Conservation (phyloP, 2,329 filamentous ascomycete genomes). For the Knoxdaviesia capensis region DNA sequence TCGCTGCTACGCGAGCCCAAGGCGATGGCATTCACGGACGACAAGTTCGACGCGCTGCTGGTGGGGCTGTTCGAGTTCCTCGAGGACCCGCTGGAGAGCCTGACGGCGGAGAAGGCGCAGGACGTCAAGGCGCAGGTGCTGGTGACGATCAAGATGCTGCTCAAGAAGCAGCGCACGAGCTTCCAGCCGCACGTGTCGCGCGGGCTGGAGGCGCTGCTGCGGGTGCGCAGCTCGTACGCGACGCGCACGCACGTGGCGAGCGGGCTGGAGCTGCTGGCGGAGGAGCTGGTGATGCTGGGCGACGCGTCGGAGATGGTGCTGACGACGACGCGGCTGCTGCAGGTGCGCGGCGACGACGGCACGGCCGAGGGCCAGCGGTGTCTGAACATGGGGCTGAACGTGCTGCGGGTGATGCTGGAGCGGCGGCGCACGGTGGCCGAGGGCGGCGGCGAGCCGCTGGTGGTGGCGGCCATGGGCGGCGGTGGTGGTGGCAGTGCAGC, state of each 20-base stretch:
- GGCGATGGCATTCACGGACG: slow-evolving; percentile 36
- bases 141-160: slow-evolving; percentile 51
- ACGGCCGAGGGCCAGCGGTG: slow-evolving; percentile 26
- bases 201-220: slow-evolving; percentile 46
- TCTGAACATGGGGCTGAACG: slow-evolving; percentile 42
- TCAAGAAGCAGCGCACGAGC: slow-evolving; percentile 43
- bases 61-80: slow-evolving; percentile 52
- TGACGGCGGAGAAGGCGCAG: slow-evolving; percentile 42
- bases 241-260: slow-evolving; percentile 50
- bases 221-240: slow-evolving; percentile 45
- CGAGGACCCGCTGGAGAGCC: slow-evolving; percentile 33
- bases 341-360: slow-evolving; percentile 19
- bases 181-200: slow-evolving; percentile 49
- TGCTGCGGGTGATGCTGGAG: slow-evolving; percentile 39
- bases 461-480: too few relatives aligned
- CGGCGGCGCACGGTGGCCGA: slow-evolving; percentile 10
- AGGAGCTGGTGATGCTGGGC: slow-evolving; percentile 48
- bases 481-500: too few relatives aligned
- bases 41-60: slow-evolving; percentile 49
- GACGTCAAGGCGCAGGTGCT: slow-evolving; percentile 58
- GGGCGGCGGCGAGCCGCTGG: too few relatives aligned
- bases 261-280: slow-evolving; percentile 52
- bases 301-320: slow-evolving; percentile 39
- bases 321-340: slow-evolving; percentile 29
- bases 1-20: slow-evolving; percentile 49